Percentiles rank a stretch among this genome's conserved stretches.
Evolutionary conservation across 1,139 yeast species (phyloP).

Genomic region (Taiozyma onychis): DNA sequence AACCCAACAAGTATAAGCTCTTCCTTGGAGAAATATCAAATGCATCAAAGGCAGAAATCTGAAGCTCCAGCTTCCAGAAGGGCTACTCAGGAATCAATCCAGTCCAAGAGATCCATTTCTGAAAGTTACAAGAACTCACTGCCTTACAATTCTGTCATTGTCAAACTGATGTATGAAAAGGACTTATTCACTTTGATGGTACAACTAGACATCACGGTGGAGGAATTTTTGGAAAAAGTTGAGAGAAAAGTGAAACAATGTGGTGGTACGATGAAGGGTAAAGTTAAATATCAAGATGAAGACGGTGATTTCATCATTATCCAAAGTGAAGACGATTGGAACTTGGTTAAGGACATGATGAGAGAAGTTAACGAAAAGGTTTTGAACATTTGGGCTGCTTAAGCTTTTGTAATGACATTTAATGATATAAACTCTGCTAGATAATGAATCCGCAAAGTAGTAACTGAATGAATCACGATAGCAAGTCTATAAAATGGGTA

Average conservation of each 20-base stretch:
- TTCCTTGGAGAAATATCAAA: conserved; percentile 8
- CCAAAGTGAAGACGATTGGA: conserved; percentile 75
- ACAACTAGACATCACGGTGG: conserved; percentile 28
- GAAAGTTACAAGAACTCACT: conserved; percentile 32
- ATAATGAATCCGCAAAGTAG: neutral
- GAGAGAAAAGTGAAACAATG: conserved; percentile 35
- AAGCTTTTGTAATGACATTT: conserved; percentile 4
- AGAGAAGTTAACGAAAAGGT: conserved; percentile 32
- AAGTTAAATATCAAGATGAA: conserved; percentile 84
- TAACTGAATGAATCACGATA: neutral
- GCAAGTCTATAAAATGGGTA: neutral
- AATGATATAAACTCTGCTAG: conserved; percentile 1
- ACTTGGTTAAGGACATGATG: conserved; percentile 37
- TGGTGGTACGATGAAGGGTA: conserved; percentile 34
- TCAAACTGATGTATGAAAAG: conserved; percentile 32
- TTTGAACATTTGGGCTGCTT: conserved; percentile 31
- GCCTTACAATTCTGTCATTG: conserved; percentile 30
- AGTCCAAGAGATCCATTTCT: conserved; percentile 31
- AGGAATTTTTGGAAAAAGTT: conserved; percentile 27
- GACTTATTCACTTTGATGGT: conserved; percentile 34
- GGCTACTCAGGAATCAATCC: conserved; percentile 28
- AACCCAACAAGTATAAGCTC: conserved; percentile 8
- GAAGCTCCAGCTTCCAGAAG: conserved; percentile 25
- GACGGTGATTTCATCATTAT: conserved; percentile 92
- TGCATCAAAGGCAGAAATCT: conserved; percentile 28